phyloP scores from a whole-genome alignment of 2,329 filamentous ascomycete species.

The Clarireedia monteithiana region DNA sequence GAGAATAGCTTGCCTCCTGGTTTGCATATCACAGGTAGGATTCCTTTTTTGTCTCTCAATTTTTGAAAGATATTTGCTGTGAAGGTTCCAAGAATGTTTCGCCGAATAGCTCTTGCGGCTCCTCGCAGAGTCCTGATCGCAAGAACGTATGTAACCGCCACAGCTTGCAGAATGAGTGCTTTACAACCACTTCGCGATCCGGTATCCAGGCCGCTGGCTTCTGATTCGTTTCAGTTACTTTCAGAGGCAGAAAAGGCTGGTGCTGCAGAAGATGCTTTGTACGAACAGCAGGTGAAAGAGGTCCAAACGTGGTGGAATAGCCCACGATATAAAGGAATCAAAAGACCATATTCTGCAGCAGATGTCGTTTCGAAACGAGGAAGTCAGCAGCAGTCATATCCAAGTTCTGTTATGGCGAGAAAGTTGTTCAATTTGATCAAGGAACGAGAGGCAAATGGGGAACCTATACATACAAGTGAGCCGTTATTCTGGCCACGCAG shows the following conservation, averaged over 20 bases:
- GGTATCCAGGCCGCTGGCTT: slow-evolving; percentile 29
- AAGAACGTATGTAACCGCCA: slow-evolving; percentile 20
- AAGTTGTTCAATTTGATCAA: slow-evolving; percentile 89
- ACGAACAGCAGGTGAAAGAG: slow-evolving; percentile 73
- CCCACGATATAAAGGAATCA: slow-evolving; percentile 80
- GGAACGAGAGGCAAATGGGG: slow-evolving; percentile 66
- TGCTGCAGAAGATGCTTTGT: slow-evolving; percentile 74
- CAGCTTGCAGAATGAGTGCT: slow-evolving; percentile 19
- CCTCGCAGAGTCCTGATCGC: slow-evolving; percentile 20
- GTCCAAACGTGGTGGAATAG: slow-evolving; percentile 88
- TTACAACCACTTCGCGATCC: slow-evolving; percentile 23
- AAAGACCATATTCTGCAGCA: slow-evolving; percentile 79
- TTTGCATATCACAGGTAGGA: not conserved
- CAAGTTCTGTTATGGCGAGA: slow-evolving; percentile 88
- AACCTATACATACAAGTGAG: slow-evolving; percentile 89
- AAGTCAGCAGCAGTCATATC: slow-evolving; percentile 76
- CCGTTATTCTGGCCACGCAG: not conserved
- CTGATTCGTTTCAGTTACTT: slow-evolving; percentile 81
- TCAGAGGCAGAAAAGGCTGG: slow-evolving; percentile 71
- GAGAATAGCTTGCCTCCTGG: not conserved
- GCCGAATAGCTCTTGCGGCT: slow-evolving; percentile 21
- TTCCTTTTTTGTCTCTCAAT: not conserved
- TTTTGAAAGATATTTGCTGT: not conserved
- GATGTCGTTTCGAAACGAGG: slow-evolving; percentile 93
- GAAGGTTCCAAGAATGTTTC: slow-evolving; percentile 22